phyloP scores from a whole-genome alignment of 208 protist species.

The Acanthamoeba royreba region DNA sequence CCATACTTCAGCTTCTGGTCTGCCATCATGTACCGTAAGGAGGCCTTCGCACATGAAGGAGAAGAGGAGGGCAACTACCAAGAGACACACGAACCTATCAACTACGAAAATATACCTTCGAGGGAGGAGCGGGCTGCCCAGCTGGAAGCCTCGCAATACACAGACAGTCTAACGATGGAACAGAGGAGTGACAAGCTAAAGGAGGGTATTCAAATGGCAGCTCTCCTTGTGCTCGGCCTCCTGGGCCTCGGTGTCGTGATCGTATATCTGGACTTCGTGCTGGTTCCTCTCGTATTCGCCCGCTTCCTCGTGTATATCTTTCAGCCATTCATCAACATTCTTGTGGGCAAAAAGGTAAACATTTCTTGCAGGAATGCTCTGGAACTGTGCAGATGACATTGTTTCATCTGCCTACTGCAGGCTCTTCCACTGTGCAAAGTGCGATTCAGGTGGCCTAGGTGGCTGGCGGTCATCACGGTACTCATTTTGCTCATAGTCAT shows the following conservation, averaged over 20 bases:
- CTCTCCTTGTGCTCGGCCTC: neutral
- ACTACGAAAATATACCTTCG: neutral
- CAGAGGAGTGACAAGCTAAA: neutral
- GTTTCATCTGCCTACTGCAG: too few species aligned
- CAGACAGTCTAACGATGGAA: neutral
- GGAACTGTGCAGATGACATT: too few species aligned
- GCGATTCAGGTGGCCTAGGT: neutral
- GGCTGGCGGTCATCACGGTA: neutral
- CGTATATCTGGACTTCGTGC: constrained; percentile 4
- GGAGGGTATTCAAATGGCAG: neutral
- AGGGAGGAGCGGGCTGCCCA: neutral
- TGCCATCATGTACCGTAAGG: too few species aligned
- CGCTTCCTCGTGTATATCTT: neutral
- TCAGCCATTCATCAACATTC: constrained; percentile 1
- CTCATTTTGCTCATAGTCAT: neutral
- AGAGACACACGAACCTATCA: too few species aligned
- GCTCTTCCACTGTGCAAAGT: neutral
- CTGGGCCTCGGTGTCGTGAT: neutral
- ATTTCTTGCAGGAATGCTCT: too few species aligned
- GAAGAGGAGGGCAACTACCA: neutral
- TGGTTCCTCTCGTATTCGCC: neutral
- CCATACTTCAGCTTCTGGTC: too few species aligned
- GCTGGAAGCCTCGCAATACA: neutral
- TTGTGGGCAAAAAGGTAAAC: constrained; percentile 8
- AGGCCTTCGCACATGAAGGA: too few species aligned